Evolutionary conservation across 352 stramenopile genomes (phyloP), one percentile per base, ranked within the genome.

Genomic region (Blastocystis sp.): DNA sequence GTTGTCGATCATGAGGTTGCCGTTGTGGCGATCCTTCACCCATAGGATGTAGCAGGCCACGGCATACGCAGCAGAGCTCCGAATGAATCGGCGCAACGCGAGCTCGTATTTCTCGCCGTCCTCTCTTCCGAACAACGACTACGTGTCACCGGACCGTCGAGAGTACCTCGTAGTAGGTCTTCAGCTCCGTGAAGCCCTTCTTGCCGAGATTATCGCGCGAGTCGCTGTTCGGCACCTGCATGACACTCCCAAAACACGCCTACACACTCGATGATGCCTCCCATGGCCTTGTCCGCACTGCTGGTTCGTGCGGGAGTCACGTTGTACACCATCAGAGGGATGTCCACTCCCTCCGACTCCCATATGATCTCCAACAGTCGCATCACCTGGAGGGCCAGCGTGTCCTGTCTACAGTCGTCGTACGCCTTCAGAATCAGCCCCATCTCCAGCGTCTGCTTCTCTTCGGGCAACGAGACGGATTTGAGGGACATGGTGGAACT

Each of bases 11-110:
- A 98, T 90, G 76, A 98, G 97, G 78, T 98, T 98, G 18, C 95
- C 96, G 90, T 98, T 98, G 92, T 98, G 96, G 13, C 95, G 93
- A 90, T 98, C 95, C 92, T 98, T 98, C 90, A 97, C 94, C 91
- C 95, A 92, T 30, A 97, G 91, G 65, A 97, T 90, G 90, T 97
- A 97, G 90, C 93, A 96, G 0, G 92, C 93, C n/a, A 92, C 82
- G 4, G 82, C 90, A 53, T 75, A 87, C 2, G 82, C 66, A 6
- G 64, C 93, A 9, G 94, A 91, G 76, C 94, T 95, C 91, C 95
- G 92, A 43, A 95, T 92, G 82, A 95, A 95, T 87, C 95, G 95
- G 65, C 94, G 90, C 55, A 95, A 91, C 0, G 93, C 94, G 70
- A 94, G 92, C 20, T 92, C 92, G 41, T 95, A 91, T 54, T 95